Base-by-base conservation (phyloP, 371 early-diverging fungal species). In the Nematocida homosporus region DNA sequence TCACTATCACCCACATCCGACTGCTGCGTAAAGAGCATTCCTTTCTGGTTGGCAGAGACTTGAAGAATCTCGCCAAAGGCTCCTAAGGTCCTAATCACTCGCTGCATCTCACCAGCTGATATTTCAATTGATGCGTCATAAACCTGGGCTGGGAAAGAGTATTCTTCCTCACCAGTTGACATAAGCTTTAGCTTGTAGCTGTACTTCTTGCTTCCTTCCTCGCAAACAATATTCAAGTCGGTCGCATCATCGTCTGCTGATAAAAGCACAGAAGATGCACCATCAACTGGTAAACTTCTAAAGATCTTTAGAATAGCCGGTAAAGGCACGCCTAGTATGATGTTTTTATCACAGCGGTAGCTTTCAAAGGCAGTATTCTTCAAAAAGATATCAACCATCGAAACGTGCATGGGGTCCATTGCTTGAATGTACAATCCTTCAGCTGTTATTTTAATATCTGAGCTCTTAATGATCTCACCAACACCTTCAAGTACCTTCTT, bases 361-460 rank as follows among this genome's bases (percentile, higher is more conserved):
- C 91, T 91, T 78, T 92, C 91, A 82, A 96, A 96, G 18, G 91
- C 92, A 55, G 90, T 88, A 41, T 89, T 84, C 63, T 91, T 88
- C 51, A 95, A 86, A 77, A 92, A 84, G 69, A 94, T 87, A 32
- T 92, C 87, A 6, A 92, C 92, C 60, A 96, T 87, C 25, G 94
- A 93, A 18, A 96, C 93, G 85, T 96, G 94, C 42, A 93, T 89
- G 86, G 89, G 91, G 86, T 96, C 97, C 94, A 95, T 96, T 59
- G 94, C 93, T 86, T 95, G 97, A n/a, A 96, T 87, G 34, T 90
- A 87, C 72, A 95, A 90, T 77, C 97, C 97, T 44, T 89, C 86
- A 77, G 93, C 93, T 56, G 87, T 90, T 85, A 93, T 93, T 82
- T 95, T 94, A 86, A 95, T 92, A 88, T 95, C 95, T 82, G 90